A percentile compares a stretch with the other conserved stretches of the same genome.
Conservation (phyloP, 768 basidiomycete species). For the Suillus alpinus region DNA sequence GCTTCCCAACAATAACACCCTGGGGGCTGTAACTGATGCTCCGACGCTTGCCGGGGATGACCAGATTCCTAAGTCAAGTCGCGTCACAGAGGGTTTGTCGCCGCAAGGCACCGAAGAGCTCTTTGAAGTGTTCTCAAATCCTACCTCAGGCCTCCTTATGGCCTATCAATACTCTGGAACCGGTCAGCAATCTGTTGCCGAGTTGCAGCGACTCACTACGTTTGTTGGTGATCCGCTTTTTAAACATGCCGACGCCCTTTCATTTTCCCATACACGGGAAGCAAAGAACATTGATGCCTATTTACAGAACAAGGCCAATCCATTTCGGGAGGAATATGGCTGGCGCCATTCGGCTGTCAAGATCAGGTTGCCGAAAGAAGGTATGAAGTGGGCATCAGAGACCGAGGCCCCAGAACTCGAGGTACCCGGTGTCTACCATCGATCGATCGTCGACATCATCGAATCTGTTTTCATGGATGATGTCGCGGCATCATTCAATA, state of each 20-base stretch:
- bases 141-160: constrained; percentile 26
- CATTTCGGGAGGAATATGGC: constrained; percentile 11
- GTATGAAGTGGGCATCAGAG: background rate
- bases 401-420: background rate
- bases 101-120: background rate
- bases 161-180: constrained; percentile 30
- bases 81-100: background rate
- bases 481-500: background rate
- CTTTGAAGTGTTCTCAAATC: constrained; percentile 17
- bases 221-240: constrained; percentile 24
- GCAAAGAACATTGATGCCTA: background rate
- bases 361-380: constrained; percentile 5
- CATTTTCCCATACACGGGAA: constrained; percentile 13
- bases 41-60: background rate
- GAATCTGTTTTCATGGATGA: background rate
- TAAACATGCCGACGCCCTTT: constrained; percentile 13
- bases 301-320: constrained; percentile 7
- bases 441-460: constrained; percentile 2
- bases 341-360: constrained; percentile 22
- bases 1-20: background rate
- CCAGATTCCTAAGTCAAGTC: background rate
- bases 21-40: background rate
- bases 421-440: background rate
- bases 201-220: constrained; percentile 24
- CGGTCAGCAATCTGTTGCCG: constrained; percentile 22